phyloP scores from a whole-genome alignment of 129 eudicot species.

The sunflower (Helianthus annuus) region DNA sequence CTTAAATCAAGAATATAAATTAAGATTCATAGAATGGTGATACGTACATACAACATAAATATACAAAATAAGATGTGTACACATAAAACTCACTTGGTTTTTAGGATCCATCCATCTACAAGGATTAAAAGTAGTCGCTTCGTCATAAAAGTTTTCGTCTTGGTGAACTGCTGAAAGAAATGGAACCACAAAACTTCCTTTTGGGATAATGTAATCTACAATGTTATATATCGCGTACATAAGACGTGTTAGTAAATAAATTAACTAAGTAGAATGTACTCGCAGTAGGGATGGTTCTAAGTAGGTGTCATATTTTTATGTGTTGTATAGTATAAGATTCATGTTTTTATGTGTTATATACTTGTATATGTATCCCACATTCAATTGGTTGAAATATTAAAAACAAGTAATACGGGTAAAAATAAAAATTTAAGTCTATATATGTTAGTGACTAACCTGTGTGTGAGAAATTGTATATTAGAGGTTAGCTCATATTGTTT shows the following conservation, averaged over 20 bases:
- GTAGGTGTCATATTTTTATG: too few relatives aligned
- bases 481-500: too few relatives aligned
- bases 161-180: constrained; percentile 77
- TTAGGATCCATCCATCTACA: constrained; percentile 67
- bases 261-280: not conserved
- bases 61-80: not conserved
- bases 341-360: not conserved
- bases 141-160: constrained; percentile 50
- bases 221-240: not conserved
- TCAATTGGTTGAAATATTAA: too few relatives aligned
- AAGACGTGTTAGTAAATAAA: constrained; percentile 2
- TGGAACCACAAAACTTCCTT: constrained; percentile 78
- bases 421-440: too few relatives aligned
- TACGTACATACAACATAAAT: too few relatives aligned
- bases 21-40: constrained; percentile 1
- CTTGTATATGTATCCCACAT: too few relatives aligned
- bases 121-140: constrained; percentile 57
- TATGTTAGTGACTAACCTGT: too few relatives aligned
- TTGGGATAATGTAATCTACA: constrained; percentile 66
- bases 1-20: constrained; percentile 22
- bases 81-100: constrained; percentile 42
- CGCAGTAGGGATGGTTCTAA: too few relatives aligned
- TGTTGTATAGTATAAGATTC: too few relatives aligned
- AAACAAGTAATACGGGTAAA: too few relatives aligned
- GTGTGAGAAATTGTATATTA: too few relatives aligned